phyloP scores from a whole-genome alignment of 495 filamentous ascomycete species.

The Podospora australis region DNA sequence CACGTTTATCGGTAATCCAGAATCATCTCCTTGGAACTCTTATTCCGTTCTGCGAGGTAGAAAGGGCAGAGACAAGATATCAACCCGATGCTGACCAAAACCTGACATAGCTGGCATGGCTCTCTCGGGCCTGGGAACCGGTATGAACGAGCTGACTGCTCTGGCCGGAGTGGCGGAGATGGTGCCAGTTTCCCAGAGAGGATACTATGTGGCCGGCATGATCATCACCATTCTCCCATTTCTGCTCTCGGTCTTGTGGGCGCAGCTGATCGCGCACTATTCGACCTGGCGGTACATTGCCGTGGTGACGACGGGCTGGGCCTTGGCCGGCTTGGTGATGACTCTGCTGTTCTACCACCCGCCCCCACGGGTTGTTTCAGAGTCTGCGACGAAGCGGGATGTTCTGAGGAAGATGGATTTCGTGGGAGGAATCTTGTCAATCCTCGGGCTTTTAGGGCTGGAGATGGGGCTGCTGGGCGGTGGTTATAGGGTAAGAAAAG shows the following conservation, averaged over 20 bases:
- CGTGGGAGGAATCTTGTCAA: slow-evolving; percentile 61
- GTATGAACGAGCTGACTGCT: slow-evolving; percentile 27
- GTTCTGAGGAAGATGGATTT: slow-evolving; percentile 57
- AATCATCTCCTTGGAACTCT: no score
- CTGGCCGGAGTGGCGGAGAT: slow-evolving; percentile 56
- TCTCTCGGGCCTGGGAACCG: slow-evolving; percentile 3
- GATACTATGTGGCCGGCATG: slow-evolving; percentile 60
- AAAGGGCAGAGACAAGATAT: background rate
- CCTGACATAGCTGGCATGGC: slow-evolving; percentile 28
- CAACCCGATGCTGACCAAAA: no score
- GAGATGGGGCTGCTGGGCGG: slow-evolving; percentile 64
- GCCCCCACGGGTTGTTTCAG: slow-evolving; percentile 51
- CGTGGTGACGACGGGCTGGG: slow-evolving; percentile 55
- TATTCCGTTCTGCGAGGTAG: no score
- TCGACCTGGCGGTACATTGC: slow-evolving; percentile 60
- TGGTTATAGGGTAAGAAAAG: slow-evolving; percentile 46
- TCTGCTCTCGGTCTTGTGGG: slow-evolving; percentile 61
- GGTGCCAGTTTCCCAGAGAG: slow-evolving; percentile 60
- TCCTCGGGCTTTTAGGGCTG: slow-evolving; percentile 56
- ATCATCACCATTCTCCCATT: slow-evolving; percentile 66
- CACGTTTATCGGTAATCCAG: slow-evolving; percentile 63
- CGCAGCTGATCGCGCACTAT: slow-evolving; percentile 57
- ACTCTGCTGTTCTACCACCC: slow-evolving; percentile 62
- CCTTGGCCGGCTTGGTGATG: slow-evolving; percentile 53
- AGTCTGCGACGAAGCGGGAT: slow-evolving; percentile 41